Evolutionary conservation across 192 early-diverging fungal species (phyloP).

Genomic region (Endogone sp.): DNA sequence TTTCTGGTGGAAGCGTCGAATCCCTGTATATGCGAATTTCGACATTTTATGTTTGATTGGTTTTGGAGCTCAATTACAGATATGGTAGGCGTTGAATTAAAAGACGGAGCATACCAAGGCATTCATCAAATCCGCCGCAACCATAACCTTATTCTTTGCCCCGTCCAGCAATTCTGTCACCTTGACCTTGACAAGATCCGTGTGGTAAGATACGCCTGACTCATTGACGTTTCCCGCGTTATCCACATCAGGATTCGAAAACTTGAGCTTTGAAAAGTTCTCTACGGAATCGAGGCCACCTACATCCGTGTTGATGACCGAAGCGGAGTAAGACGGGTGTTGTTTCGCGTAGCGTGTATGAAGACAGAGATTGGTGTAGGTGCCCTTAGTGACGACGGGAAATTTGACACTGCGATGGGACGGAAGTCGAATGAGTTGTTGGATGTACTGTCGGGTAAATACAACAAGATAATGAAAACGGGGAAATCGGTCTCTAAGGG

Average conservation of each 20-base stretch:
- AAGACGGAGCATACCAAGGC: conserved; percentile 41
- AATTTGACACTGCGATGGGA: conserved; percentile 47
- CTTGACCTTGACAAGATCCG: conserved; percentile 48
- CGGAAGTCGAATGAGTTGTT: too few relatives aligned
- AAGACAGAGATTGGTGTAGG: conserved; percentile 55
- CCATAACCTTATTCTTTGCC: conserved; percentile 50
- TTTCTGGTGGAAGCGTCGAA: conserved; percentile 28
- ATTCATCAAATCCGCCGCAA: conserved; percentile 45
- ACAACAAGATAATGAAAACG: too few relatives aligned
- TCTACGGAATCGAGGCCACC: too few relatives aligned
- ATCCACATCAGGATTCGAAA: too few relatives aligned
- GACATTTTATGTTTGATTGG: too few relatives aligned
- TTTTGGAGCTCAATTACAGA: too few relatives aligned
- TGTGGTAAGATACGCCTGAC: conserved; percentile 40
- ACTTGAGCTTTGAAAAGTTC: too few relatives aligned
- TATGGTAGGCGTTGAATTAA: not conserved
- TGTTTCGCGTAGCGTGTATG: conserved; percentile 44
- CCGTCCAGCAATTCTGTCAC: conserved; percentile 48
- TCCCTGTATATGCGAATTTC: conserved; percentile 16
- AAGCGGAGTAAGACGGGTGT: conserved; percentile 37
- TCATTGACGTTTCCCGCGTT: too few relatives aligned
- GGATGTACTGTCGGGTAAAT: too few relatives aligned
- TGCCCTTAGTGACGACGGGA: conserved; percentile 53
- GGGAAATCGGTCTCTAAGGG: too few relatives aligned
- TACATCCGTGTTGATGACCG: too few relatives aligned